Base-by-base conservation (phyloP, 2,329 filamentous ascomycete species). In the Pezicula rhizophila region DNA sequence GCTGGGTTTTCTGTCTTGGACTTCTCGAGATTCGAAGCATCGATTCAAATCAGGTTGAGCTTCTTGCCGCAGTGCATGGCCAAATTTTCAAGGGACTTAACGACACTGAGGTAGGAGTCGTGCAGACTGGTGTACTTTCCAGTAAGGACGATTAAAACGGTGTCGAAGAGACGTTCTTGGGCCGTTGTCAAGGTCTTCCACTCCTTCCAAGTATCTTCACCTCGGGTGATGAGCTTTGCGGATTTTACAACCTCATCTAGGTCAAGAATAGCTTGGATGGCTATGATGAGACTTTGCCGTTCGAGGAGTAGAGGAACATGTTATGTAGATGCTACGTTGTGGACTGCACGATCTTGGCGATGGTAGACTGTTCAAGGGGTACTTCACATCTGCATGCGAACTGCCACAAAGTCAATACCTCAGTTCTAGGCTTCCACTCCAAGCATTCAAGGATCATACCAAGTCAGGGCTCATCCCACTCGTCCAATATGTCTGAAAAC, bases 231-330 rank as follows among this genome's bases (percentile, higher is more conserved):
- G 43, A 85, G 72, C 2, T 70, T 64, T 4, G 77, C 70, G 1
- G 81, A 61, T 44, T 82, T 74, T 10, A 64, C 59, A 42, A 84
- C 61, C 15, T 70, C 65, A 52, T 87, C 78, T 10, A 96, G 77
- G 33, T 77, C 74, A 28, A 96, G 75, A 15, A 82, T 76, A 15
- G 77, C 70, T 34, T 75, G 76, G 47, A 97, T 73, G n/a, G 82
- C 77, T 11, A 74, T 68, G 8, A 92, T 72, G 2, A 97, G 74
- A 20, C 83, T 80, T 70, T 97, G 89, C 57, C 90, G 77, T 59
- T 92, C 80, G 12, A 97, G 83, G 20, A 97, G 85, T n/a, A 96
- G 76, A 1, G 93, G 93, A 2, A 97, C 92, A 57, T 96, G 91
- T 70, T 99, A 99, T 46, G 88, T 95, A 11, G 90, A 90, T 17